Base-by-base conservation (phyloP, 2,329 filamentous ascomycete genomes). In the Neophaeococcomyces aloes region DNA sequence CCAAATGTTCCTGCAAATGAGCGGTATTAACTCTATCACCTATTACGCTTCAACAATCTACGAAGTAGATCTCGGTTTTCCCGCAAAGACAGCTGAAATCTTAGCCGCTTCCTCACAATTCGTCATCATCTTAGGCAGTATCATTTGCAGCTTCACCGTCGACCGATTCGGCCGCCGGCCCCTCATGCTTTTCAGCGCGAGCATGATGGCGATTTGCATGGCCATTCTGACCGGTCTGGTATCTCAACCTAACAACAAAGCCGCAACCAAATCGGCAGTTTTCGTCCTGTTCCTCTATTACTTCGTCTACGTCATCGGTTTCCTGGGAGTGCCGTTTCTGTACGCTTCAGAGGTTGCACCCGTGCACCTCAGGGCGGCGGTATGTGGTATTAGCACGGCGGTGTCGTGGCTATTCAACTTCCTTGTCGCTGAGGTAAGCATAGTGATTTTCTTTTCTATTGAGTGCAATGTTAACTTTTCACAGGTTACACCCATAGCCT, bases 61-160 rank as follows among this genome's bases (percentile, higher is more conserved):
- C 42, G 59, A 70, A 41, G 54, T 64, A 14, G 69, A 65, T 14
- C 60, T 75, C 2, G 61, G 63, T 0, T 64, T 69, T 39, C 55
- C 54, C 14, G 53, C 61, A 1, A 61, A 66, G 33, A 64, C 72
- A 54, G 66, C 72, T 3, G 59, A 69, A 3, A 59, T 75, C 27
- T 69, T 76, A 56, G 69, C 69, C n/a, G 70, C 71, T 27, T 67
- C 72, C 48, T 59, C 74, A 10, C 67, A 72, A 55, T 72, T 70
- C 0, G 69, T 62, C 62, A 65, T 63, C 44, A 66, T 66, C 43
- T 21, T 61, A 8, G 62, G 62, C 1, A 65, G 60, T 6, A 63
- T 38, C 21, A 66, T 71, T 33, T 69, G 68, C 1, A 70, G 66
- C 62, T 65, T 69, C 49, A 55, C 71, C 33, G 69, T 71, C 40